A percentile compares a stretch with the other conserved stretches of the same genome.
Conservation (phyloP, 2,329 filamentous ascomycete genomes). For the Trichoderma koningiopsis region DNA sequence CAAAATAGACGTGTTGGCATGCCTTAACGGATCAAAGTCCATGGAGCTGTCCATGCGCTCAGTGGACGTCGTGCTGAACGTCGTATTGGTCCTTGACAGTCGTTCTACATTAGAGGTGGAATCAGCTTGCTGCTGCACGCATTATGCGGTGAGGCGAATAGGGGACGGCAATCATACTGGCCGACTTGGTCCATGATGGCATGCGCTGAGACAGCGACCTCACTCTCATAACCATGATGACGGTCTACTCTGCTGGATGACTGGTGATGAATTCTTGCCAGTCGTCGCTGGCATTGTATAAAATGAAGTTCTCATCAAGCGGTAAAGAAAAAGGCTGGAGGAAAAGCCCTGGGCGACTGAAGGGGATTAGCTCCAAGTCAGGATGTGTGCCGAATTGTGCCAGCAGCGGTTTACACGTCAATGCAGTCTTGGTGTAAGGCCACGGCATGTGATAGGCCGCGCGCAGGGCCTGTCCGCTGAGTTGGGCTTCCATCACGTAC, state of each 20-base stretch:
- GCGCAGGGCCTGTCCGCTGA: conserved; percentile 4
- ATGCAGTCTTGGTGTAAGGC: conserved; percentile 21
- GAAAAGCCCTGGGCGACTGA: not conserved
- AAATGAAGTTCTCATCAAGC: conserved; percentile 24
- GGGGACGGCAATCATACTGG: conserved; percentile 4
- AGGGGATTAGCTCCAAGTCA: conserved; percentile 9
- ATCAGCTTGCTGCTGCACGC: conserved; percentile 6
- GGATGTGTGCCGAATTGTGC: conserved; percentile 21
- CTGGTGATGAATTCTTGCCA: conserved; percentile 1
- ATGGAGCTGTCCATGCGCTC: conserved; percentile 16
- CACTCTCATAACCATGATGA: conserved; percentile 23
- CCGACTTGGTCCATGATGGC: conserved; percentile 21
- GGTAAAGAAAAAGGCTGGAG: conserved; percentile 21
- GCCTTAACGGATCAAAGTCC: conserved; percentile 16
- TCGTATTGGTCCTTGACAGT: conserved; percentile 16
- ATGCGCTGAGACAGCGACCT: conserved; percentile 20
- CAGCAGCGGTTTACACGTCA: conserved; percentile 20
- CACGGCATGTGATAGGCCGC: conserved; percentile 21
- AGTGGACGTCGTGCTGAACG: conserved; percentile 17
- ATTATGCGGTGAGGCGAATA: conserved; percentile 8
- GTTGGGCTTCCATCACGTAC: conserved; percentile 21
- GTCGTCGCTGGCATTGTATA: conserved; percentile 23
- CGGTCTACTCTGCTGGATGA: not conserved
- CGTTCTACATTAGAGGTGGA: conserved; percentile 7
- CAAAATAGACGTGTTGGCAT: not conserved